Conservation (phyloP, 768 basidiomycete species). For the Tricholomella constricta region DNA sequence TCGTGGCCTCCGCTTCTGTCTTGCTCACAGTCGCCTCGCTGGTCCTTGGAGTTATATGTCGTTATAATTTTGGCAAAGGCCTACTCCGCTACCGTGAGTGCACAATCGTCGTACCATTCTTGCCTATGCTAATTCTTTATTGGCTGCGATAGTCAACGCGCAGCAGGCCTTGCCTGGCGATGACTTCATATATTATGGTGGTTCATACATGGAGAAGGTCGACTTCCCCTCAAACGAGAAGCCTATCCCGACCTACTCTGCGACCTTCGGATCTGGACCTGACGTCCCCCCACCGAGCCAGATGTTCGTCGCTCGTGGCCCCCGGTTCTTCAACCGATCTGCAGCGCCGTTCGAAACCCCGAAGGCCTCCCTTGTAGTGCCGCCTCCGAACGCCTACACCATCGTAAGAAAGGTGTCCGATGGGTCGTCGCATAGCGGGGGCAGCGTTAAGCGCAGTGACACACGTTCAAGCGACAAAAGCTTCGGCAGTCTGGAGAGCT, state of each 20-base stretch:
- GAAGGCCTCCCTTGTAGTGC: constrained; percentile 25
- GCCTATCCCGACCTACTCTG: constrained; percentile 58
- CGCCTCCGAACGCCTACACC: constrained; percentile 37
- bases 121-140: constrained; percentile 14
- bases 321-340: constrained; percentile 48
- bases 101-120: not conserved
- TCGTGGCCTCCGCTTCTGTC: constrained; percentile 61
- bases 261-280: constrained; percentile 34
- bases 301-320: constrained; percentile 44
- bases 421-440: constrained; percentile 30
- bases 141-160: constrained; percentile 46
- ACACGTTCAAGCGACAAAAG: constrained; percentile 43
- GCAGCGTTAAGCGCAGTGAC: constrained; percentile 32
- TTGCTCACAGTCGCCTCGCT: constrained; percentile 56
- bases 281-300: constrained; percentile 39
- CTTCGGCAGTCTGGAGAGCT: constrained; percentile 37
- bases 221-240: constrained; percentile 58
- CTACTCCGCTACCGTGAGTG: constrained; percentile 64
- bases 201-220: constrained; percentile 57
- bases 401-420: constrained; percentile 33
- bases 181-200: constrained; percentile 31
- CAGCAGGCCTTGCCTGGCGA: constrained; percentile 49
- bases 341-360: constrained; percentile 42
- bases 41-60: constrained; percentile 65
- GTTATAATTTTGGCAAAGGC: constrained; percentile 78